Conservation (phyloP, 352 stramenopile genomes). For the Phytophthora colocasiae region DNA sequence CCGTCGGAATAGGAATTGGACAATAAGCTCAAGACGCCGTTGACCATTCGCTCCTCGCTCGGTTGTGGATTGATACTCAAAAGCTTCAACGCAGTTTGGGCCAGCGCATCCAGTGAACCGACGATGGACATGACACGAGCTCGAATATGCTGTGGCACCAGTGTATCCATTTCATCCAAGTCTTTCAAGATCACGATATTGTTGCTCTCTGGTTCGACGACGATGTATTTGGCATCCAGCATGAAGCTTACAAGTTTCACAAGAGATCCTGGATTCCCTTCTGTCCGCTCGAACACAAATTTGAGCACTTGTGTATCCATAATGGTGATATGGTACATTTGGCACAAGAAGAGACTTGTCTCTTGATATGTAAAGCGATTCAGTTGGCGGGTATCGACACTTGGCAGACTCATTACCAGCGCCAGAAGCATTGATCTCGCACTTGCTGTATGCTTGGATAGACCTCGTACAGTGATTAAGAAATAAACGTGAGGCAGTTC, state of each 20-base stretch:
- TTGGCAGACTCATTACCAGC: conserved; percentile 37
- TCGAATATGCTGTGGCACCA: conserved; percentile 75
- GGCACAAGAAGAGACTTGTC: conserved; percentile 77
- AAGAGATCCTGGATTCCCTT: conserved; percentile 71
- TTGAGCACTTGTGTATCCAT: conserved; percentile 83
- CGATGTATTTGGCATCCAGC: conserved; percentile 71
- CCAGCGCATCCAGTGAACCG: conserved; percentile 55
- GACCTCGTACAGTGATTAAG: conserved; percentile 54
- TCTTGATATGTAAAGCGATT: conserved; percentile 67
- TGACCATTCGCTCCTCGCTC: conserved; percentile 63
- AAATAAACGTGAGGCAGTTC: conserved; percentile 67
- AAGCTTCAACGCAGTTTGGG: conserved; percentile 71
- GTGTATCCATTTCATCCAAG: conserved; percentile 77
- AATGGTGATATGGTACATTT: conserved; percentile 82
- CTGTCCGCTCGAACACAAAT: conserved; percentile 72
- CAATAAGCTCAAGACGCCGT: conserved; percentile 60
- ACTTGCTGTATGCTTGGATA: conserved; percentile 42
- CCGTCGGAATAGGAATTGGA: conserved; percentile 44
- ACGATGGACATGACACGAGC: conserved; percentile 77
- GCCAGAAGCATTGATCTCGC: conserved; percentile 46
- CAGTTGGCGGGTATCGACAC: conserved; percentile 44
- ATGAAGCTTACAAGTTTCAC: conserved; percentile 78
- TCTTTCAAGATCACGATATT: conserved; percentile 74
- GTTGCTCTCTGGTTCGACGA: conserved; percentile 52
- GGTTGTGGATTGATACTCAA: conserved; percentile 75